Evolutionary conservation across 2,329 filamentous ascomycete species (phyloP).

Genomic region (Clonostachys solani): DNA sequence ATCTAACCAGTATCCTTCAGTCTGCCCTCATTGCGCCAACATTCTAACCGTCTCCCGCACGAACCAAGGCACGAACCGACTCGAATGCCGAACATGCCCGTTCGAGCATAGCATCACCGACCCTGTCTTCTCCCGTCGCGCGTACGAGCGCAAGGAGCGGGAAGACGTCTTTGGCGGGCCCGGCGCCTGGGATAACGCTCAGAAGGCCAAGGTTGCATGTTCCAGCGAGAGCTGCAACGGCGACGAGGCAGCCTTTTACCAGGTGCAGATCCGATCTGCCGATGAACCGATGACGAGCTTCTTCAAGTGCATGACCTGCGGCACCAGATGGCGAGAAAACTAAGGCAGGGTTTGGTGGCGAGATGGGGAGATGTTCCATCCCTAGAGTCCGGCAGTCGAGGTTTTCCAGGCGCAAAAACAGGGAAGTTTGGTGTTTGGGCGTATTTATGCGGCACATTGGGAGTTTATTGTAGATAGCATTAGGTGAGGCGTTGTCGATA

Average conservation of each 20-base stretch:
- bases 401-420: too few species aligned
- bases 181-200: constrained; percentile 86
- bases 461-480: too few species aligned
- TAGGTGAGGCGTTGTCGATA: too few species aligned
- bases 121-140: constrained; percentile 76
- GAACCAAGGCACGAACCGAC: constrained; percentile 64
- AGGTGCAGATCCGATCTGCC: constrained; percentile 95
- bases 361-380: too few species aligned
- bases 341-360: constrained; percentile 18
- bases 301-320: constrained; percentile 75
- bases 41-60: constrained; percentile 69
- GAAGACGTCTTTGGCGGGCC: constrained; percentile 89
- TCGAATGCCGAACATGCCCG: constrained; percentile 93
- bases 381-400: too few species aligned
- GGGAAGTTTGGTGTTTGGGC: too few species aligned
- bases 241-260: constrained; percentile 85
- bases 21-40: constrained; percentile 83
- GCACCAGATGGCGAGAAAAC: constrained; percentile 63
- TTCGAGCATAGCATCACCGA: constrained; percentile 82
- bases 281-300: constrained; percentile 99
- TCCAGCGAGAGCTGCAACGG: constrained; percentile 76
- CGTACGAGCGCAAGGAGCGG: constrained; percentile 80
- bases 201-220: constrained; percentile 81
- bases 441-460: too few species aligned
- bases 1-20: constrained; percentile 27